Conservation (phyloP, 1,284 basidiomycete species). For the Inonotus obliquus region DNA sequence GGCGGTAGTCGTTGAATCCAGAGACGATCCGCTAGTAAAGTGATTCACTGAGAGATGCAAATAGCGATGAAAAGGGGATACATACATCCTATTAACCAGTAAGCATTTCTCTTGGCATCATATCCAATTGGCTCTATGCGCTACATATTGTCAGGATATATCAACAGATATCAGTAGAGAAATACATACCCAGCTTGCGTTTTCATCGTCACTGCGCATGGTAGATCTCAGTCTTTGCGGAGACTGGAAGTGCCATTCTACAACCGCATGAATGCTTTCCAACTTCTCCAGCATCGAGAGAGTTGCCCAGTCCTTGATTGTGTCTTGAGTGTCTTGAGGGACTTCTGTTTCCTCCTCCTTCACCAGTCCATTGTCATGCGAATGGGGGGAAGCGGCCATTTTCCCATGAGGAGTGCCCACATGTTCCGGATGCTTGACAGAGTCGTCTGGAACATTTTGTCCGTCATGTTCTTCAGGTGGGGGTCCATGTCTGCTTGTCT, state of each 20-base stretch:
- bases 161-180: neutral
- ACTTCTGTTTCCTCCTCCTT: conserved; percentile 10
- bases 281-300: conserved; percentile 70
- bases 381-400: neutral
- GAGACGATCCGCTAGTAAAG: conserved; percentile 60
- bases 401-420: neutral
- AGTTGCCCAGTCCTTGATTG: conserved; percentile 59
- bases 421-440: neutral
- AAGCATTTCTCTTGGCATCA: conserved; percentile 77
- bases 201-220: conserved; percentile 76
- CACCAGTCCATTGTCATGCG: neutral
- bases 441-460: neutral
- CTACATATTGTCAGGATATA: conserved; percentile 33
- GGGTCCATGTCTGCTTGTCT: neutral
- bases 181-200: conserved; percentile 64
- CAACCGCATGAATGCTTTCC: conserved; percentile 67
- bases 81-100: conserved; percentile 83
- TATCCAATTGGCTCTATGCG: conserved; percentile 86
- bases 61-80: conserved; percentile 6
- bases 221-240: conserved; percentile 55
- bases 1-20: conserved; percentile 79
- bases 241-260: conserved; percentile 81
- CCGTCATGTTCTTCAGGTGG: neutral
- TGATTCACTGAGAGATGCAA: conserved; percentile 4
- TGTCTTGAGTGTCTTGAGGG: neutral